Evolutionary conservation across 352 stramenopile species (phyloP).

Genomic region (Globisporangium middletonii): DNA sequence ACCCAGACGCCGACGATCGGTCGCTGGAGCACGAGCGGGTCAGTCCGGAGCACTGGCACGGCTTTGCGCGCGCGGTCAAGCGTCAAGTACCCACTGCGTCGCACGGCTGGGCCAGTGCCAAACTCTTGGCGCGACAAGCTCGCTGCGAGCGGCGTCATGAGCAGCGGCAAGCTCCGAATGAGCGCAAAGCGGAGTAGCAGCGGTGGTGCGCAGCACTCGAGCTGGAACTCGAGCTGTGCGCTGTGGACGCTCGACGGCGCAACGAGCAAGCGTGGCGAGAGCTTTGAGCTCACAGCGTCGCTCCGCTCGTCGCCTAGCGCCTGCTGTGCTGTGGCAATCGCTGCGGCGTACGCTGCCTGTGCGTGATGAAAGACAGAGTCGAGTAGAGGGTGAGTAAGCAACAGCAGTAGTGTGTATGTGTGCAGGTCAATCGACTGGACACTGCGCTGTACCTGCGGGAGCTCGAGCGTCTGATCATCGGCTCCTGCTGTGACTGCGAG

Average conservation of each 20-base stretch:
- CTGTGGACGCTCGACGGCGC: slow-evolving; percentile 26
- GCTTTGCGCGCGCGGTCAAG: slow-evolving; percentile 72
- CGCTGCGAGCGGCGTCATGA: slow-evolving; percentile 67
- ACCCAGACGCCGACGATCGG: slow-evolving; percentile 73
- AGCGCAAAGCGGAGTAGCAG: slow-evolving; percentile 49
- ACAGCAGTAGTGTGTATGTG: background rate
- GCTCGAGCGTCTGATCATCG: slow-evolving; percentile 1
- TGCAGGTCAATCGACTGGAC: background rate
- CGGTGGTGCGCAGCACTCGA: slow-evolving; percentile 29
- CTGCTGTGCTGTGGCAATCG: slow-evolving; percentile 23
- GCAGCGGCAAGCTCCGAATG: slow-evolving; percentile 61
- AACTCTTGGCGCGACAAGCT: slow-evolving; percentile 60
- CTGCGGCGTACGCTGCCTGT: slow-evolving; percentile 24
- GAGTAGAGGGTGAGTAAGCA: background rate
- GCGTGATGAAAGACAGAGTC: background rate
- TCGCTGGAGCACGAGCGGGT: slow-evolving; percentile 59
- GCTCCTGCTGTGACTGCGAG: slow-evolving; percentile 9
- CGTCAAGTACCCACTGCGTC: slow-evolving; percentile 59
- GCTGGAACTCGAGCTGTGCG: slow-evolving; percentile 38
- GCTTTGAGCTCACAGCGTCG: slow-evolving; percentile 25
- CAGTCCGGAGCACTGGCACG: slow-evolving; percentile 62
- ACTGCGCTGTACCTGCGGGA: slow-evolving; percentile 6
- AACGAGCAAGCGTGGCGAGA: slow-evolving; percentile 32
- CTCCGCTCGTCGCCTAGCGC: slow-evolving; percentile 31
- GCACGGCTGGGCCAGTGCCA: slow-evolving; percentile 16